A percentile compares a stretch with the other conserved stretches of the same genome.
Conservation (phyloP, 2,329 filamentous ascomycete species). For the Botrytis cinerea region DNA sequence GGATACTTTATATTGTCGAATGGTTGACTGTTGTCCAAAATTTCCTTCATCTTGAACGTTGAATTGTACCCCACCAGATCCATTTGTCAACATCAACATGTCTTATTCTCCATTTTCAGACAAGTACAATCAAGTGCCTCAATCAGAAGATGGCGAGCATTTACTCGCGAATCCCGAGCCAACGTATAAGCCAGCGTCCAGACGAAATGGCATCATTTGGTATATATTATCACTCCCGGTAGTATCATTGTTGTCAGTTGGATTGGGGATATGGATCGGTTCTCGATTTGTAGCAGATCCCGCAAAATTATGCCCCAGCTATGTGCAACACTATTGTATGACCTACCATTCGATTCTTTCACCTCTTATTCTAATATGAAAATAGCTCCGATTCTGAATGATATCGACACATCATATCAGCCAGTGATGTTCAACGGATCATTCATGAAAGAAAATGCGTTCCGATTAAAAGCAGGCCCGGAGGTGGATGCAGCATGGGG, state of each 20-base stretch:
- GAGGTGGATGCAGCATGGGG: constrained; percentile 57
- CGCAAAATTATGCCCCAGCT: constrained; percentile 24
- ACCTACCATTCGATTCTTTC: neutral
- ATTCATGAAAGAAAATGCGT: constrained; percentile 54
- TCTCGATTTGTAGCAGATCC: constrained; percentile 18
- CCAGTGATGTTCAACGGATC: constrained; percentile 53
- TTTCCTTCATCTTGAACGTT: neutral
- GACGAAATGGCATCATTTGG: constrained; percentile 5
- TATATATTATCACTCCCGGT: constrained; percentile 20
- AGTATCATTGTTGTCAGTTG: constrained; percentile 22
- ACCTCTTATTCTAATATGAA: constrained; percentile 18
- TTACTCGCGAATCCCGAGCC: constrained; percentile 12
- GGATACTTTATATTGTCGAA: neutral
- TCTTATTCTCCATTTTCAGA: constrained; percentile 24
- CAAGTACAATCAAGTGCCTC: constrained; percentile 23
- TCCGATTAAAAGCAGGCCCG: constrained; percentile 48
- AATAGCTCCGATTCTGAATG: constrained; percentile 43
- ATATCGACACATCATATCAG: constrained; percentile 47
- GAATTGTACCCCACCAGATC: neutral
- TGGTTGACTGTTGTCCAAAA: neutral
- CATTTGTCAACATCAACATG: neutral
- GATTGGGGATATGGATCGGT: constrained; percentile 27
- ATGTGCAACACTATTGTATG: constrained; percentile 29
- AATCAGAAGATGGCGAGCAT: constrained; percentile 24
- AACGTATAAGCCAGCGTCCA: constrained; percentile 4